These are phyloP conservation scores for Ensete glaucum DNA, from an alignment of 176 grass and related monocot genomes.

Conservation along the genomic window DNA sequence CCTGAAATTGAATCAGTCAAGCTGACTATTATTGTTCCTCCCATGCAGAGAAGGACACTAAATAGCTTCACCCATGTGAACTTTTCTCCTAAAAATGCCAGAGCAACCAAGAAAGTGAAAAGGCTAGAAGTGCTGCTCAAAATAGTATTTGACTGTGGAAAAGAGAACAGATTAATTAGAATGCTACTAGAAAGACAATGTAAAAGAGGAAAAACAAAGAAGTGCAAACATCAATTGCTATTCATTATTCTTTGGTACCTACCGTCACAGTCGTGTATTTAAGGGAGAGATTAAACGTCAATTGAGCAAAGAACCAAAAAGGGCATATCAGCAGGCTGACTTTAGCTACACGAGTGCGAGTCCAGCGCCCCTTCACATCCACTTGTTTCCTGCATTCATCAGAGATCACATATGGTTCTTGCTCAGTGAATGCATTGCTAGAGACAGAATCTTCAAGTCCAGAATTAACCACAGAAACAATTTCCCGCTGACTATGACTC, in stretches of 20 bases:
- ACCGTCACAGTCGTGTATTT: conserved; percentile 96
- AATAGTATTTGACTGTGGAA: conserved; percentile 90
- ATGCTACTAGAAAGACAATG: background rate
- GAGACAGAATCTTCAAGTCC: conserved; percentile 17
- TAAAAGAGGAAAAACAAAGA: background rate
- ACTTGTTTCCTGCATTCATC: conserved; percentile 32
- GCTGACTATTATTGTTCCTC: conserved; percentile 88
- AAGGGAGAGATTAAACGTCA: conserved; percentile 93
- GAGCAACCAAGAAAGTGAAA: conserved; percentile 92
- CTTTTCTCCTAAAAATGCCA: conserved; percentile 77
- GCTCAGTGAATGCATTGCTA: conserved; percentile 11
- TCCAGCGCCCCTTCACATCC: conserved; percentile 82
- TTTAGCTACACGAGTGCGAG: conserved; percentile 61
- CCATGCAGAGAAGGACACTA: conserved; percentile 94
- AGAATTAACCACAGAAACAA: background rate
- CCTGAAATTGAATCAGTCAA: conserved; percentile 57
- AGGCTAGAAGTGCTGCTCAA: conserved; percentile 90
- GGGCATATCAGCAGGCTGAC: conserved; percentile 81
- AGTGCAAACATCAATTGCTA: background rate
- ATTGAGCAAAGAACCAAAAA: conserved; percentile 91
- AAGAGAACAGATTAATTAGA: conserved; percentile 13
- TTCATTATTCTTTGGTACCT: conserved; percentile 20
- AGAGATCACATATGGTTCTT: background rate
- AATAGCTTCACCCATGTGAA: conserved; percentile 88
- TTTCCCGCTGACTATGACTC: background rate